A percentile compares a stretch with the other conserved stretches of the same genome.
Conservation (phyloP, 1,284 basidiomycete species). For the Trametes pubescens region DNA sequence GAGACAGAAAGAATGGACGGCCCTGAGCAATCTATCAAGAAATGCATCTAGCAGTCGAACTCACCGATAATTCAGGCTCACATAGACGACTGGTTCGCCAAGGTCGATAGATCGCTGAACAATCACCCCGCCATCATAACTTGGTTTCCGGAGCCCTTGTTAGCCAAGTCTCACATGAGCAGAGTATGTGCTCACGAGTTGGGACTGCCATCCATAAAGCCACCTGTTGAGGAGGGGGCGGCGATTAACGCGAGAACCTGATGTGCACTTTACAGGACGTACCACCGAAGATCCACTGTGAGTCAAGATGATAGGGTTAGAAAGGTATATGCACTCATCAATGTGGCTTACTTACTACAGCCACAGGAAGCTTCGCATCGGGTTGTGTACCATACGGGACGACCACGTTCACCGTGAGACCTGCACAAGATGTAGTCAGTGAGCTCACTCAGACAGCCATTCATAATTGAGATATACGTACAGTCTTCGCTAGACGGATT, state of each 20-base stretch:
- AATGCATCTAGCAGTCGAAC: background rate
- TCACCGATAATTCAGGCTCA: constrained; percentile 33
- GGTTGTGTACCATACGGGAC: constrained; percentile 50
- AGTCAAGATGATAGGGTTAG: background rate
- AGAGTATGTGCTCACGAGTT: background rate
- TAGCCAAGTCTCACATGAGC: background rate
- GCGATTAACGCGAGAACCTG: background rate
- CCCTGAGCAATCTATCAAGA: background rate
- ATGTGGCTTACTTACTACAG: constrained; percentile 48
- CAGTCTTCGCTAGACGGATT: constrained; percentile 42
- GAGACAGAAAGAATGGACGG: background rate
- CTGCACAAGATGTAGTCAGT: constrained; percentile 37
- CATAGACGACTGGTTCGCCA: constrained; percentile 39
- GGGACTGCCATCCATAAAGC: constrained; percentile 1
- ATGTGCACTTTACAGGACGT: background rate
- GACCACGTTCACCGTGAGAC: constrained; percentile 63
- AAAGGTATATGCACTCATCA: background rate
- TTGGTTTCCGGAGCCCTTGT: background rate
- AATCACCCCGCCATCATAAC: constrained; percentile 27
- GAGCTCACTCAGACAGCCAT: background rate
- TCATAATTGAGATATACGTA: constrained; percentile 45
- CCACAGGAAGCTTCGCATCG: constrained; percentile 57
- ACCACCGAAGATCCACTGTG: constrained; percentile 10
- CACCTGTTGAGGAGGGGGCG: background rate
- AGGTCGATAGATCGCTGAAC: constrained; percentile 47